Evolutionary conservation across 257 asterid genomes (phyloP).

Genomic region (Solanum habrochaites): DNA sequence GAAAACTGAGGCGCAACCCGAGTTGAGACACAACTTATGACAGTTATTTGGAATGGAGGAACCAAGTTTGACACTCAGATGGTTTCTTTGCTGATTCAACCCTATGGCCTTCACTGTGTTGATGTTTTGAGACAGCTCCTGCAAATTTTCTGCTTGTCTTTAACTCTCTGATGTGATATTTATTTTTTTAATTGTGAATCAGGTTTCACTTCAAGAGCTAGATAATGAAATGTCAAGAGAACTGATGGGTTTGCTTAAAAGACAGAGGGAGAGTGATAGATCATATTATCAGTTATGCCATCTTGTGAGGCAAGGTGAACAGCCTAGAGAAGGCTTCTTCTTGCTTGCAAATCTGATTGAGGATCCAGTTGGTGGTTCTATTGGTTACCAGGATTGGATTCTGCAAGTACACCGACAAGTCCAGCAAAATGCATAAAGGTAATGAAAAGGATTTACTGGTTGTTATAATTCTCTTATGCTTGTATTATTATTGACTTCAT

Average conservation of each 20-base stretch:
- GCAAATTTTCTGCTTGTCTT: not conserved
- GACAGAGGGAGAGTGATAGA: conserved; percentile 39
- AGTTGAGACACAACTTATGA: not conserved
- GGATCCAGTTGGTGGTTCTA: conserved; percentile 50
- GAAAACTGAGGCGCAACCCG: not conserved
- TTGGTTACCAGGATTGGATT: conserved; percentile 79
- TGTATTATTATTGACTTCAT: not conserved
- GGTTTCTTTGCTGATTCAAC: not conserved
- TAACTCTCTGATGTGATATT: not conserved
- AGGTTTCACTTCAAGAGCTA: conserved; percentile 44
- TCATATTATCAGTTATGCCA: conserved; percentile 56
- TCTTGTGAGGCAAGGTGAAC: conserved; percentile 84
- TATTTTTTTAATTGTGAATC: conserved; percentile 3
- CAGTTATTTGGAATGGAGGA: not conserved
- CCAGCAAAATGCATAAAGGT: conserved; percentile 56
- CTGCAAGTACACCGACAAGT: conserved; percentile 55
- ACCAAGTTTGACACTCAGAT: not conserved
- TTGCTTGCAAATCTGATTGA: conserved; percentile 52
- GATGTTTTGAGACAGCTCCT: not conserved
- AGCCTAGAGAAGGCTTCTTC: conserved; percentile 60
- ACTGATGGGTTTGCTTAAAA: conserved; percentile 41
- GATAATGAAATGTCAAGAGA: conserved; percentile 53
- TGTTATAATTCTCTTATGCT: not conserved
- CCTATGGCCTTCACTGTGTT: not conserved
- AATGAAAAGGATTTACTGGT: not conserved